Evolutionary conservation across 2,329 filamentous ascomycete genomes (phyloP).

Genomic region (Elsinoe fawcettii): DNA sequence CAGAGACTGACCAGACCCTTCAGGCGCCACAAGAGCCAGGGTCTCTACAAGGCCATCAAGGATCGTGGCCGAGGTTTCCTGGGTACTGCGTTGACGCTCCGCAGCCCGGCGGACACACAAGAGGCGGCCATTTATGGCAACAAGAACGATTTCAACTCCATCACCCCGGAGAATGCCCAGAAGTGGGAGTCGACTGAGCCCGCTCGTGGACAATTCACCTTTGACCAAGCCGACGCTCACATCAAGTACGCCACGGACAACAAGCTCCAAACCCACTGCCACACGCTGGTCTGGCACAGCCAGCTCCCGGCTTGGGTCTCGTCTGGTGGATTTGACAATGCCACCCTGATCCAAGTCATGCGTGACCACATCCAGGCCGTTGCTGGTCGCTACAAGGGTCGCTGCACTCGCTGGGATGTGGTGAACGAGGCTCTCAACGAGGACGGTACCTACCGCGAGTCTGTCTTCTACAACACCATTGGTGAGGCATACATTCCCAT

Average conservation of each 20-base stretch:
- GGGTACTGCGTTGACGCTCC: constrained; percentile 26
- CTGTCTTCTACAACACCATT: constrained; percentile 25
- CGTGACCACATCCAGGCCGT: constrained; percentile 36
- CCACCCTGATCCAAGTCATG: constrained; percentile 35
- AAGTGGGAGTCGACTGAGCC: constrained; percentile 36
- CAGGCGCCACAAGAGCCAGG: not conserved
- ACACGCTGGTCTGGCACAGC: constrained; percentile 37
- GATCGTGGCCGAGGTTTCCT: constrained; percentile 28
- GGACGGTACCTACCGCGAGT: constrained; percentile 24
- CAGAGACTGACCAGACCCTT: not conserved
- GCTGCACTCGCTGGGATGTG: constrained; percentile 35
- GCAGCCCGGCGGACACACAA: constrained; percentile 5
- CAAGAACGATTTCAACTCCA: constrained; percentile 26
- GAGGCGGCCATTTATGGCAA: constrained; percentile 23
- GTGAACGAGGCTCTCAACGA: constrained; percentile 30
- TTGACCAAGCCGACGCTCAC: constrained; percentile 28
- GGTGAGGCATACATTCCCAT: constrained; percentile 25
- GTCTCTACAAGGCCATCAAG: constrained; percentile 8
- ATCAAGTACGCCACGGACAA: constrained; percentile 32
- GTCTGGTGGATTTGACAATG: constrained; percentile 30
- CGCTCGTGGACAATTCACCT: constrained; percentile 30
- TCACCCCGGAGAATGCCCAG: constrained; percentile 34
- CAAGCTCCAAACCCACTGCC: constrained; percentile 33
- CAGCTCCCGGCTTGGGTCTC: constrained; percentile 35
- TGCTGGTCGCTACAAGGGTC: constrained; percentile 33